phyloP scores from a whole-genome alignment of 2,329 filamentous ascomycete species.

The Penicillium sp. region DNA sequence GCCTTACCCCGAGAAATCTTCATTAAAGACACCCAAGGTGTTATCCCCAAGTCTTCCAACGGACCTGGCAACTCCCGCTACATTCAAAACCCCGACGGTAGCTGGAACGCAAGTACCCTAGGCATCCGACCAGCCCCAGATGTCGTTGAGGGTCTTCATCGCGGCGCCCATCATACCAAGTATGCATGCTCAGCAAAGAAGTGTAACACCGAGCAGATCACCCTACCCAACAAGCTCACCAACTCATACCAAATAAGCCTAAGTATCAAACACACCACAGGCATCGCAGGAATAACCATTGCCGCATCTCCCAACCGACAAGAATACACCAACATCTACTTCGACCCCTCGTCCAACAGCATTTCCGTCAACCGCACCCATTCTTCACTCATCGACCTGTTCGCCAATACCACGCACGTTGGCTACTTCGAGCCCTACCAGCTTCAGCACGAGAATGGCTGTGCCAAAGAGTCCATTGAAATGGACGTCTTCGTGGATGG shows the following conservation, averaged over 20 bases:
- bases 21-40: constrained; percentile 9
- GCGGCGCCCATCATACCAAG: constrained; percentile 6
- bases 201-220: constrained; percentile 2
- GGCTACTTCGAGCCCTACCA: constrained; percentile 14
- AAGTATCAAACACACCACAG: constrained; percentile 7
- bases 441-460: not conserved
- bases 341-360: constrained; percentile 8
- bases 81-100: constrained; percentile 7
- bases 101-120: constrained; percentile 14
- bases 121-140: constrained; percentile 12
- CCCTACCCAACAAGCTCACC: constrained; percentile 1
- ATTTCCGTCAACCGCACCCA: constrained; percentile 10
- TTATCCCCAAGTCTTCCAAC: constrained; percentile 1
- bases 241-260: constrained; percentile 10
- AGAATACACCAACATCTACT: constrained; percentile 16
- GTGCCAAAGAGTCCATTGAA: constrained; percentile 5
- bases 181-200: constrained; percentile 4
- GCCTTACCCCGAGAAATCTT: constrained; percentile 12
- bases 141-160: constrained; percentile 9
- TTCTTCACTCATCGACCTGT: constrained; percentile 9
- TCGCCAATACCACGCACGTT: constrained; percentile 7
- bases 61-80: constrained; percentile 9
- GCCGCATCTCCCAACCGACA: constrained; percentile 10
- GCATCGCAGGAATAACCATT: constrained; percentile 9
- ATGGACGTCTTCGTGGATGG: constrained; percentile 14